Percentiles rank a stretch among this genome's conserved stretches.
Conservation (phyloP, 352 stramenopile species). For the Phytophthora uliginosa region DNA sequence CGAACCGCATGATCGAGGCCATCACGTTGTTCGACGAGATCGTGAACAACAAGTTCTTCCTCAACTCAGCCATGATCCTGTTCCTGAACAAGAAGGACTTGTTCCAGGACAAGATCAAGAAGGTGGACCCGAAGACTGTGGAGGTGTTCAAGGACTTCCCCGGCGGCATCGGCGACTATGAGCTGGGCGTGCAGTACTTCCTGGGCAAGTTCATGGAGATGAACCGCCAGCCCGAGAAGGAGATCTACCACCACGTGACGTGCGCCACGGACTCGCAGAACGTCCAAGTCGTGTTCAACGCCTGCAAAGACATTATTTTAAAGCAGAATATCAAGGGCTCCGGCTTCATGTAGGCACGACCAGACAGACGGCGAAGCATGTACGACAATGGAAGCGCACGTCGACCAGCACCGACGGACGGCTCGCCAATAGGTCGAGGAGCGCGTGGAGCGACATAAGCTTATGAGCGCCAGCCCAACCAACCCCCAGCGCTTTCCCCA, state of each 20-base stretch:
- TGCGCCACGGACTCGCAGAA: slow-evolving; percentile 98
- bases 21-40: slow-evolving; percentile 97
- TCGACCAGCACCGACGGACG: slow-evolving; percentile 25
- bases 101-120: slow-evolving; percentile 97
- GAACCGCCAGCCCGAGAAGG: slow-evolving; percentile 93
- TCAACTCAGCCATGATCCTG: slow-evolving; percentile 95
- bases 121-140: slow-evolving; percentile 93
- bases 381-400: slow-evolving; percentile 37
- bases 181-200: slow-evolving; percentile 93
- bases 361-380: slow-evolving; percentile 12
- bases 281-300: slow-evolving; percentile 97
- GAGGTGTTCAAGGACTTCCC: slow-evolving; percentile 94
- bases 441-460: slow-evolving; percentile 28
- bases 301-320: slow-evolving; percentile 97
- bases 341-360: slow-evolving; percentile 82
- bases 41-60: slow-evolving; percentile 96
- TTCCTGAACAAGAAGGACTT: slow-evolving; percentile 99
- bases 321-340: slow-evolving; percentile 95
- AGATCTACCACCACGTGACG: slow-evolving; percentile 97
- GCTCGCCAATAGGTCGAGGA: slow-evolving; percentile 18
- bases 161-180: slow-evolving; percentile 87
- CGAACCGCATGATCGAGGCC: slow-evolving; percentile 97
- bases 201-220: slow-evolving; percentile 96
- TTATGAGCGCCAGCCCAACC: slow-evolving; percentile 28
- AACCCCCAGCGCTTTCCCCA: slow-evolving; percentile 17